Evolutionary conservation across 2,329 filamentous ascomycete species (phyloP).

Genomic region (Eutypella sp.): DNA sequence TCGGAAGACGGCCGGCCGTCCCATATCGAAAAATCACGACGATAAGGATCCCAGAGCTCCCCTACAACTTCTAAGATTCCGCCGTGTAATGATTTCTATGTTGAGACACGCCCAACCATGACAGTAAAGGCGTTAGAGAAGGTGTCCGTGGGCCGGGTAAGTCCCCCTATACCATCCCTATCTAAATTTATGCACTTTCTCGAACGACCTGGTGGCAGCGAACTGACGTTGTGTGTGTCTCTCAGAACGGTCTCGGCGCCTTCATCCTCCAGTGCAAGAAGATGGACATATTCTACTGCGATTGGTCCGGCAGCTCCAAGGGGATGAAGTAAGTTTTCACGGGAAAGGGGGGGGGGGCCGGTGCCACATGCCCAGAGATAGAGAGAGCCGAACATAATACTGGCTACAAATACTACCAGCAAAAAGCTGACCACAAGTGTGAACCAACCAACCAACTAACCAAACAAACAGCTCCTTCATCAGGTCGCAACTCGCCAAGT

Average conservation of each 20-base stretch:
- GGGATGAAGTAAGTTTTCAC: conserved; percentile 76
- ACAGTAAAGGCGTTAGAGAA: conserved; percentile 49
- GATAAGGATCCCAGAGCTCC: conserved; percentile 2
- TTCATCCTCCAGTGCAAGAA: conserved; percentile 97
- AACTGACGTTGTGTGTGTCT: neutral
- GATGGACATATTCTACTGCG: conserved; percentile 94
- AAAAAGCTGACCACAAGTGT: conserved; percentile 2
- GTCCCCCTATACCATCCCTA: conserved; percentile 5
- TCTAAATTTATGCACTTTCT: no score
- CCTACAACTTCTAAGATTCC: no score
- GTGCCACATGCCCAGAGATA: no score
- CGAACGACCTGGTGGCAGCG: no score
- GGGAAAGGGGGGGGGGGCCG: no score
- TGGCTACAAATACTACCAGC: no score
- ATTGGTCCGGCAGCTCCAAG: conserved; percentile 86
- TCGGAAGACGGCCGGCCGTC: neutral
- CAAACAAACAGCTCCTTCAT: conserved; percentile 64
- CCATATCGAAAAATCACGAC: conserved; percentile 13
- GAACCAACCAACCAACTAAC: neutral
- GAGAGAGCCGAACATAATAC: no score
- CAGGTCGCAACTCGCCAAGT: conserved; percentile 66
- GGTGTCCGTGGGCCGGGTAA: conserved; percentile 50
- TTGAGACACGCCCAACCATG: conserved; percentile 41
- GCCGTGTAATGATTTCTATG: neutral
- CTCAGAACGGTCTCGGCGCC: conserved; percentile 88